A percentile compares a stretch with the other conserved stretches of the same genome.
Evolutionary conservation across 179 eudicot genomes (phyloP).

Genomic region (Spergularia azorica): DNA sequence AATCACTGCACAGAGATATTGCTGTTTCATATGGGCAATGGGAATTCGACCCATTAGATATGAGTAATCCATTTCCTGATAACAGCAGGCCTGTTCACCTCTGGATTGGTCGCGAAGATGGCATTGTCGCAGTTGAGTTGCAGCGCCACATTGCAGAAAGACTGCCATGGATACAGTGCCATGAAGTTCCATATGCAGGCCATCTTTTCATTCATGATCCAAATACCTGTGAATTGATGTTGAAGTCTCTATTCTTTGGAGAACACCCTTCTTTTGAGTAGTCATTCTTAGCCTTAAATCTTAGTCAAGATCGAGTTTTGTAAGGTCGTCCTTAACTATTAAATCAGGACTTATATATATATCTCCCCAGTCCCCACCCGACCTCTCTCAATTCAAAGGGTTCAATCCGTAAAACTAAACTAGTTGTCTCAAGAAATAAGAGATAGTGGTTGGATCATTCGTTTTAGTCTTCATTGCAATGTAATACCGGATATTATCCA

Average conservation of each 20-base stretch:
- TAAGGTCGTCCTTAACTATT: no score
- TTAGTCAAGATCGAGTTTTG: no score
- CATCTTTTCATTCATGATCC: conserved; percentile 52
- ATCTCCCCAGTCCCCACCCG: no score
- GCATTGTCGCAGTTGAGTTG: conserved; percentile 37
- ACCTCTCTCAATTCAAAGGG: no score
- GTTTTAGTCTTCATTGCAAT: no score
- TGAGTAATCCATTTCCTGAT: conserved; percentile 37
- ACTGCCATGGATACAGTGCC: conserved; percentile 51
- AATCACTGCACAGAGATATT: conserved; percentile 42
- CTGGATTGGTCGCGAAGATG: conserved; percentile 57
- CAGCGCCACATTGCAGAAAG: conserved; percentile 34
- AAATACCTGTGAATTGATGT: conserved; percentile 35
- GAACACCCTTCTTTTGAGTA: conserved; percentile 28
- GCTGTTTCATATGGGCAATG: conserved; percentile 35
- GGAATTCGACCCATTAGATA: conserved; percentile 53
- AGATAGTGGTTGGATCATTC: no score
- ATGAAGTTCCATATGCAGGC: conserved; percentile 60
- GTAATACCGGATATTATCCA: no score
- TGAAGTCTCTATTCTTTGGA: conserved; percentile 40
- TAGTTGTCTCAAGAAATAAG: no score
- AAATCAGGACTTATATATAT: no score
- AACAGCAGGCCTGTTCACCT: conserved; percentile 39
- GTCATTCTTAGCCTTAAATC: neutral
- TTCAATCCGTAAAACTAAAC: no score